Percentiles rank a stretch among this genome's conserved stretches.
These are phyloP conservation scores for Verticillium klebahnii DNA, from an alignment of 2,329 filamentous ascomycete species.

Conservation along the genomic window DNA sequence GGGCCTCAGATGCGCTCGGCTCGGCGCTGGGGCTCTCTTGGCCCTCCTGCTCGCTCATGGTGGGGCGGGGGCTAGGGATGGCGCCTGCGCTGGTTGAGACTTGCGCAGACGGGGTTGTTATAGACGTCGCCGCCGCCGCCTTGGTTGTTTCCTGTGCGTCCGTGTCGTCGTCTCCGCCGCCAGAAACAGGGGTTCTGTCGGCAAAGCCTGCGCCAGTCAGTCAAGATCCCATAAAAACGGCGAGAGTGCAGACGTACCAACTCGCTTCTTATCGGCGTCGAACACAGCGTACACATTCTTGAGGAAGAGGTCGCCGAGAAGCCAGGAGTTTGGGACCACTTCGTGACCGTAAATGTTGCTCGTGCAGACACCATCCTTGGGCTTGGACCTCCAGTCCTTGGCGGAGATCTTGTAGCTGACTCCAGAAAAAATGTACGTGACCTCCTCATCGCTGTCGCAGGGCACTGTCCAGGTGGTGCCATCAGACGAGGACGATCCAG, in stretches of 20 bases:
- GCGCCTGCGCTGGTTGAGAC: not conserved
- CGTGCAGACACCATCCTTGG: conserved; percentile 45
- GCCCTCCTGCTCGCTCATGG: not conserved
- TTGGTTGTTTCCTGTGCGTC: not conserved
- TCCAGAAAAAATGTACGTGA: conserved; percentile 66
- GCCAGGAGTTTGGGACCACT: conserved; percentile 64
- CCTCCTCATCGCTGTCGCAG: conserved; percentile 57
- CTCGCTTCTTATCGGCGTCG: conserved; percentile 63
- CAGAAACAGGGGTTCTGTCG: not conserved
- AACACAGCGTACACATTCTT: conserved; percentile 90
- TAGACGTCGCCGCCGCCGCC: not conserved
- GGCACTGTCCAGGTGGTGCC: conserved; percentile 66
- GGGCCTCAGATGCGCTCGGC: not conserved
- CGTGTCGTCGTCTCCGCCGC: not conserved
- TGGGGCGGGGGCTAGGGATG: not conserved
- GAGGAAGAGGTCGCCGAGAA: conserved; percentile 80
- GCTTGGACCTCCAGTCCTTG: conserved; percentile 63
- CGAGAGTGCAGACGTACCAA: conserved; percentile 43
- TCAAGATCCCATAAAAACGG: conserved; percentile 40
- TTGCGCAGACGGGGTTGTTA: not conserved
- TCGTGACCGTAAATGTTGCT: conserved; percentile 73
- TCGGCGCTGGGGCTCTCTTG: not conserved
- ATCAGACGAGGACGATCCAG: conserved; percentile 52
- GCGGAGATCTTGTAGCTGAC: conserved; percentile 61
- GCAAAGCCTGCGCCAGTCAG: conserved; percentile 31